Conservation (phyloP, 1,139 yeast species). For the Casaregolazyma suthepensis region DNA sequence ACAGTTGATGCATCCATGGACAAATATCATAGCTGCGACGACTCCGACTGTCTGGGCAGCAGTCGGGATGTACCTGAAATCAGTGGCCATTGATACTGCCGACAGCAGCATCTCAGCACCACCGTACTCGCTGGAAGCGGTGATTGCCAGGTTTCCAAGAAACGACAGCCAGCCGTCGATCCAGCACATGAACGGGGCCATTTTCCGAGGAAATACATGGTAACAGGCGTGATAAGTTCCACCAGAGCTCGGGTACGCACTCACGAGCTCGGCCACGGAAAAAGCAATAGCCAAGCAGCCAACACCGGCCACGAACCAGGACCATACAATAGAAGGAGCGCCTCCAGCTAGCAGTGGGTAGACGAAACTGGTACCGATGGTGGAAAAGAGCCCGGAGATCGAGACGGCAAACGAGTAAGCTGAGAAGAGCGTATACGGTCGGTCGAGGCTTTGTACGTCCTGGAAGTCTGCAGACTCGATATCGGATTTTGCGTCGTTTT, state of each 20-base stretch:
- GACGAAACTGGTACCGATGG: conserved; percentile 45
- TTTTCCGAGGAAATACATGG: conserved; percentile 47
- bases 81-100: conserved; percentile 39
- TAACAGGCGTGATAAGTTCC: conserved; percentile 56
- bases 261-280: conserved; percentile 56
- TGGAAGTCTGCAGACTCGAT: neutral
- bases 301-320: conserved; percentile 45
- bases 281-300: conserved; percentile 44
- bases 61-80: conserved; percentile 37
- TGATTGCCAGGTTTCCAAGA: conserved; percentile 42
- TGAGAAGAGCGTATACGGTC: conserved; percentile 49
- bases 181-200: conserved; percentile 43
- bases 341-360: conserved; percentile 48
- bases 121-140: conserved; percentile 33
- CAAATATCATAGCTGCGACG: conserved; percentile 36
- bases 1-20: conserved; percentile 40
- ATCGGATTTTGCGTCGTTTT: neutral
- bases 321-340: conserved; percentile 42
- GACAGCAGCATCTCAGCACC: conserved; percentile 38
- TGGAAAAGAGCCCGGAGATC: conserved; percentile 51
- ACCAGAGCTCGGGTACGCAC: conserved; percentile 66
- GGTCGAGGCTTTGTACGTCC: conserved; percentile 33
- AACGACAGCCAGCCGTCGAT: conserved; percentile 42
- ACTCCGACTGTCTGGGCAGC: conserved; percentile 40
- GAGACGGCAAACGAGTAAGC: conserved; percentile 48